These are phyloP conservation scores for Neopestalotiopsis sp. DNA, from an alignment of 2,329 filamentous ascomycete genomes.

Conservation along the genomic window DNA sequence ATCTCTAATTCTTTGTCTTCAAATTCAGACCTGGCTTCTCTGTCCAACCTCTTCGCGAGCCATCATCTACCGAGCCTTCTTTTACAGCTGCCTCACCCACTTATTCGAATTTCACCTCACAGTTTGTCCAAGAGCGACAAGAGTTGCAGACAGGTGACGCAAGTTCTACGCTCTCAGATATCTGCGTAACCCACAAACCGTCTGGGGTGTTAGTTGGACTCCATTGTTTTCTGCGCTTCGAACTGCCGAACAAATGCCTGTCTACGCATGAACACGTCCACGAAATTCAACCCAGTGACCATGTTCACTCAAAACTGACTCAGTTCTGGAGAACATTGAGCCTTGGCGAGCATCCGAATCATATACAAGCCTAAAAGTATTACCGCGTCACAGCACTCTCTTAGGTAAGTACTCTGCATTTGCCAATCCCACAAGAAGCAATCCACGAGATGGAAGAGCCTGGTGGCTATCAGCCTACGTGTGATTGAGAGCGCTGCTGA, in stretches of 20 bases:
- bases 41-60: neutral
- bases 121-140: neutral
- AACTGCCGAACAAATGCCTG: neutral
- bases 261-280: conserved; percentile 11
- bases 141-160: neutral
- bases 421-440: too few relatives aligned
- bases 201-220: neutral
- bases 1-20: too few relatives aligned
- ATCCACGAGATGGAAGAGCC: too few relatives aligned
- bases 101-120: neutral
- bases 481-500: neutral
- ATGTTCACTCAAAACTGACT: conserved; percentile 3
- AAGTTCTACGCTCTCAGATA: neutral
- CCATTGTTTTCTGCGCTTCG: neutral
- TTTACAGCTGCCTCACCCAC: neutral
- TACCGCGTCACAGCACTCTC: neutral
- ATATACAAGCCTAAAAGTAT: neutral
- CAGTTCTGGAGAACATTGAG: conserved; percentile 9
- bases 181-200: neutral
- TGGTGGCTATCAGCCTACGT: too few relatives aligned
- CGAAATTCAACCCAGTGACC: neutral
- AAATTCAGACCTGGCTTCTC: neutral
- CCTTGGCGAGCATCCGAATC: neutral
- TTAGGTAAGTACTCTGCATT: neutral
- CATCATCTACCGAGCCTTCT: neutral